phyloP scores from a whole-genome alignment of 2,329 filamentous ascomycete genomes.

The Epicoccum nigrum region DNA sequence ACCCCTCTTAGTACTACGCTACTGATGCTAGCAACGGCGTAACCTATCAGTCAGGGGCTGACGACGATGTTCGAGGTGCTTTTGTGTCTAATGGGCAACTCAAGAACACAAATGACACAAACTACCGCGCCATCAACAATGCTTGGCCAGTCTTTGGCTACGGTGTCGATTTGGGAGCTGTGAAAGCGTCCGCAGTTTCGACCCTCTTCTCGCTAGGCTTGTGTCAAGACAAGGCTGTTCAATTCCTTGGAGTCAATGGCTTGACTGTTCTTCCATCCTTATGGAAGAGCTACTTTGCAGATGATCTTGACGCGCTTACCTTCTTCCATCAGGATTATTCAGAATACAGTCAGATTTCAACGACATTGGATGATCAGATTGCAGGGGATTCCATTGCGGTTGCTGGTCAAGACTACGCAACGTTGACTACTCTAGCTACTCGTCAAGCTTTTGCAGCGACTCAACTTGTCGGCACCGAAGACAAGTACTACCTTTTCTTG shows the following conservation, averaged over 20 bases:
- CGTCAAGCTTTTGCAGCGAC: slow-evolving; percentile 81
- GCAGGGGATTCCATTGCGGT: slow-evolving; percentile 73
- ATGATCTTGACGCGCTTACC: slow-evolving; percentile 65
- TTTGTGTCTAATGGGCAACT: slow-evolving; percentile 73
- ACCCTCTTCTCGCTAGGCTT: slow-evolving; percentile 75
- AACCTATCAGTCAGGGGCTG: slow-evolving; percentile 56
- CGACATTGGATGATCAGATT: slow-evolving; percentile 75
- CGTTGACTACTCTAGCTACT: slow-evolving; percentile 77
- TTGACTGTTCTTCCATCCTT: slow-evolving; percentile 78
- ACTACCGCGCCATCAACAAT: slow-evolving; percentile 73
- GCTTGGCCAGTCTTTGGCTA: slow-evolving; percentile 84
- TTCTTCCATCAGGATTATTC: slow-evolving; percentile 79
- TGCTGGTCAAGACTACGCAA: slow-evolving; percentile 75
- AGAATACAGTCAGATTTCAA: slow-evolving; percentile 66
- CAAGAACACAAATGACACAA: slow-evolving; percentile 67
- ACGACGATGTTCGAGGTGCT: slow-evolving; percentile 52
- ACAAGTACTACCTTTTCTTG: slow-evolving; percentile 75
- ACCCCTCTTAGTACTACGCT: slow-evolving; percentile 68
- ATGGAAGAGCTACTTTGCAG: slow-evolving; percentile 76
- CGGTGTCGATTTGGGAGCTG: slow-evolving; percentile 45
- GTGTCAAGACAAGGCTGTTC: slow-evolving; percentile 77
- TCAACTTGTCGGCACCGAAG: slow-evolving; percentile 72
- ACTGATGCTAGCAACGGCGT: slow-evolving; percentile 57
- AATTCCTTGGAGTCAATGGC: slow-evolving; percentile 77
- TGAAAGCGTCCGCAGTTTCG: slow-evolving; percentile 11